Evolutionary conservation across 306 rosid species (phyloP).

Genomic region (Lotus japonicus): DNA sequence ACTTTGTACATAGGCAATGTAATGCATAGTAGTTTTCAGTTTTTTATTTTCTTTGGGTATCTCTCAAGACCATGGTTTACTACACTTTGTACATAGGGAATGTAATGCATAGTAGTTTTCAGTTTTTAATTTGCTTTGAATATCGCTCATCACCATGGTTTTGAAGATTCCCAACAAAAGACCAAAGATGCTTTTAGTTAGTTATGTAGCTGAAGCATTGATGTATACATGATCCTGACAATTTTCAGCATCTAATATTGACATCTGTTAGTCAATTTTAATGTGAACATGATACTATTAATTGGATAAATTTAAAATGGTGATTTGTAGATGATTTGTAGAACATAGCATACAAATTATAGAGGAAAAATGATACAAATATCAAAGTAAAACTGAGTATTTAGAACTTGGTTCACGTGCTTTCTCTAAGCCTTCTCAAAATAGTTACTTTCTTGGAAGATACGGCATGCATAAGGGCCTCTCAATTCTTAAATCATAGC

Average conservation of each 20-base stretch:
- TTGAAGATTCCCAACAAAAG: too few species aligned
- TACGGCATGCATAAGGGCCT: neutral
- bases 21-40: neutral
- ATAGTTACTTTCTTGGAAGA: conserved; percentile 10
- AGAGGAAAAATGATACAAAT: neutral
- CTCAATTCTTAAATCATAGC: neutral
- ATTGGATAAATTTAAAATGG: neutral
- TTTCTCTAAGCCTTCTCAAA: conserved; percentile 7
- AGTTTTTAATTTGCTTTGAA: neutral
- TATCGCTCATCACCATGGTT: too few species aligned
- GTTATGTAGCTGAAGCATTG: conserved; percentile 1
- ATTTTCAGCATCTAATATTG: neutral
- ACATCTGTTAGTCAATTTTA: neutral
- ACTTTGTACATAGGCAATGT: neutral
- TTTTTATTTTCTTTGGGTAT: neutral
- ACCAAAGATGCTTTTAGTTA: neutral
- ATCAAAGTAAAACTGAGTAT: conserved; percentile 7
- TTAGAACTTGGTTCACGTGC: neutral
- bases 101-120: neutral
- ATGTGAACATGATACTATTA: conserved; percentile 6
- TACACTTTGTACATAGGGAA: neutral
- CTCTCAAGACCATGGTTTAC: neutral
- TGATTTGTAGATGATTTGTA: neutral
- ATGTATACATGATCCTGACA: neutral
- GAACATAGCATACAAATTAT: neutral